Evolutionary conservation across 139 green algal species (phyloP).

Genomic region (Tetradesmus lagerheimii): DNA sequence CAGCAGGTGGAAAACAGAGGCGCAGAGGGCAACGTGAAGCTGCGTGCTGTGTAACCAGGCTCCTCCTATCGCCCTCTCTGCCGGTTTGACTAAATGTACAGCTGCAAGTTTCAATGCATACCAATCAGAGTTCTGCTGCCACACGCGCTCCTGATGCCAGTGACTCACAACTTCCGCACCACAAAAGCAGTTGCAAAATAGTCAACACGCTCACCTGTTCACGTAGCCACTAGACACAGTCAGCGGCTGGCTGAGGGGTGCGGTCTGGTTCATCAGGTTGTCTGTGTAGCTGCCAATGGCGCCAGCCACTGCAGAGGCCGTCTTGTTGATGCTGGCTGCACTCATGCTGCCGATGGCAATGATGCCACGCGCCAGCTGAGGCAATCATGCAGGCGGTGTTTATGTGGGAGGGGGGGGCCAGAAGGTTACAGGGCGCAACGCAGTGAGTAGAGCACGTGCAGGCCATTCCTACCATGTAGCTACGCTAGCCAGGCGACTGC

Average conservation of each 20-base stretch:
- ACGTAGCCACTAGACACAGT: slow-evolving; percentile 21
- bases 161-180: background rate
- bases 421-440: too few species aligned
- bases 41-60: background rate
- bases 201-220: background rate
- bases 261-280: slow-evolving; percentile 21
- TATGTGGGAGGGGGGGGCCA: too few species aligned
- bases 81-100: too few species aligned
- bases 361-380: slow-evolving; percentile 37
- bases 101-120: too few species aligned
- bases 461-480: too few species aligned
- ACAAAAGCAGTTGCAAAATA: background rate
- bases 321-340: slow-evolving; percentile 27
- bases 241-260: slow-evolving; percentile 31
- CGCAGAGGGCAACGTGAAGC: background rate
- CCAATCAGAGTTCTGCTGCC: too few species aligned
- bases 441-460: too few species aligned
- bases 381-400: background rate
- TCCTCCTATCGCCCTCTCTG: too few species aligned
- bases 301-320: slow-evolving; percentile 8
- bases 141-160: too few species aligned
- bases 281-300: slow-evolving; percentile 25
- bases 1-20: too few species aligned
- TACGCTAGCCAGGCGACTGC: too few species aligned
- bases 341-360: slow-evolving; percentile 32